Conservation (phyloP, 139 green algal species). For the Coelastrella sp. region DNA sequence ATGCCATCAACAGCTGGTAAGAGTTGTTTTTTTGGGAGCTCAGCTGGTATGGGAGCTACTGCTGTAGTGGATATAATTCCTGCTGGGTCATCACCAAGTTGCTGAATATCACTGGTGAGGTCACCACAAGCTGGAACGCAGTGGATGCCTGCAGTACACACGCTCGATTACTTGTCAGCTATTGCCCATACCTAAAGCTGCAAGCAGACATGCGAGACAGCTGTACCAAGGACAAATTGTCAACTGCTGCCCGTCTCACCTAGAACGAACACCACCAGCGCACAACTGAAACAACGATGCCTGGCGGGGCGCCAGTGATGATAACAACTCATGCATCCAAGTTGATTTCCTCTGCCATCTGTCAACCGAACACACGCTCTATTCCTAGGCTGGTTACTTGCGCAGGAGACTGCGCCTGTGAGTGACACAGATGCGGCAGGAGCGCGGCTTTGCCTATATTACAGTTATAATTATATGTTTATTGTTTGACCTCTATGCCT, state of each 20-base stretch:
- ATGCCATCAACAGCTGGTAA: neutral
- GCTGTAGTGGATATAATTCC: neutral
- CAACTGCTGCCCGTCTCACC: neutral
- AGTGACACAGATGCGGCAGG: too few relatives aligned
- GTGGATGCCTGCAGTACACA: neutral
- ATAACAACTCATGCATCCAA: neutral
- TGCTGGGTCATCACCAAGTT: neutral
- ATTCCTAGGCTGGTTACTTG: too few relatives aligned
- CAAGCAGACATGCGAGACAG: too few relatives aligned
- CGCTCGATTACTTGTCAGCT: neutral
- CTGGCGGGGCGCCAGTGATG: neutral
- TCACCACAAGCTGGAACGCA: neutral
- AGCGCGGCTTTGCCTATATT: too few relatives aligned
- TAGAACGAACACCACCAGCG: neutral
- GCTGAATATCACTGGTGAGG: neutral
- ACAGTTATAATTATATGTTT: too few relatives aligned
- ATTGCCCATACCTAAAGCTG: too few relatives aligned
- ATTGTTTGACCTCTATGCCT: too few relatives aligned
- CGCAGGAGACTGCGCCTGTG: too few relatives aligned
- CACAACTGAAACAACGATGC: neutral
- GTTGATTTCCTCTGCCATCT: too few relatives aligned
- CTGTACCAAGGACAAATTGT: neutral
- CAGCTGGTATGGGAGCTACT: neutral
- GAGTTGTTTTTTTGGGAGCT: neutral
- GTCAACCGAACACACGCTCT: too few relatives aligned